These are phyloP conservation scores for Trichoderma sp. DNA, from an alignment of 2,329 filamentous ascomycete species.

Conservation along the genomic window DNA sequence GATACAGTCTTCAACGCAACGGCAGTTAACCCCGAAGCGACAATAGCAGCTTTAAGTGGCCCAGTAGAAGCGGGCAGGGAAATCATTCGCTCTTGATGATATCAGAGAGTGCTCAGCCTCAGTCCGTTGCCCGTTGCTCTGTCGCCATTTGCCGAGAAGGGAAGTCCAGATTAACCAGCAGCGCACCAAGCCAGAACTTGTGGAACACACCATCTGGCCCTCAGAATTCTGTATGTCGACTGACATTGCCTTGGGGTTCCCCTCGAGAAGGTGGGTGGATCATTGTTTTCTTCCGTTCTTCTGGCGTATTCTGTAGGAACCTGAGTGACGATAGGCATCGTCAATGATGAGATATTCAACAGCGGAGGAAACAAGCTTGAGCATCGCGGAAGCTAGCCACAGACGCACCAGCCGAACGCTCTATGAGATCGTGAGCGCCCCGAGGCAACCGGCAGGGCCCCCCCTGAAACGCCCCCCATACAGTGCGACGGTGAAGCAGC, in stretches of 20 bases:
- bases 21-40: not conserved
- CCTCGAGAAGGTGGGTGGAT: not conserved
- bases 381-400: not conserved
- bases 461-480: constrained; percentile 4
- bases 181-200: not conserved
- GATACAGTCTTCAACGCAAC: constrained; percentile 6
- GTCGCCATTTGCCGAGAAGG: constrained; percentile 14
- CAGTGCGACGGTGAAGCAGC: not conserved
- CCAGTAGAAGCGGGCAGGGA: constrained; percentile 15
- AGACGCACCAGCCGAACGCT: constrained; percentile 3
- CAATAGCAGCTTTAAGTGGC: constrained; percentile 5
- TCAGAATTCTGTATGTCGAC: not conserved
- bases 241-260: not conserved
- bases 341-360: not conserved
- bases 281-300: not conserved
- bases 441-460: not conserved
- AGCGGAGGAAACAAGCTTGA: constrained; percentile 13
- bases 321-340: not conserved
- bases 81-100: constrained; percentile 18
- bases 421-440: constrained; percentile 6
- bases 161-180: constrained; percentile 17
- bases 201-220: constrained; percentile 4
- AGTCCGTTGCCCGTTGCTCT: not conserved
- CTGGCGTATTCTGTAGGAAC: not conserved
- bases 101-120: constrained; percentile 25